phyloP scores from a whole-genome alignment of 345 rosid species.

The Eucalyptus decipiens region DNA sequence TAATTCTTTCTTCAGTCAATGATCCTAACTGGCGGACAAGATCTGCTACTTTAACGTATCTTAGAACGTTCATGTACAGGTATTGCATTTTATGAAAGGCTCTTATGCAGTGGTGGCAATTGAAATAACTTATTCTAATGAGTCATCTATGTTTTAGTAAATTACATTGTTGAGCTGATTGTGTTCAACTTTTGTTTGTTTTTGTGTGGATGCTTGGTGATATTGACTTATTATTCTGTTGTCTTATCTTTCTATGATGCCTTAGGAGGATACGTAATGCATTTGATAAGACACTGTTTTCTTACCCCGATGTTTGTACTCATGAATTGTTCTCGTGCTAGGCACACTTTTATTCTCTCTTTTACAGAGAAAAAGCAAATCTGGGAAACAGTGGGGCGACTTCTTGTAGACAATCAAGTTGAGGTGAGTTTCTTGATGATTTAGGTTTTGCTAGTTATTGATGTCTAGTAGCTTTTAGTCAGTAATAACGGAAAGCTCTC shows the following conservation, averaged over 20 bases:
- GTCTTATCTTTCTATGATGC: background rate
- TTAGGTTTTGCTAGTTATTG: background rate
- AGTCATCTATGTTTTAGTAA: background rate
- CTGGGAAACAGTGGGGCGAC: slow-evolving; percentile 74
- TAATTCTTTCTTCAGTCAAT: slow-evolving; percentile 59
- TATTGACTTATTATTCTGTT: background rate
- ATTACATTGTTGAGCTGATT: background rate
- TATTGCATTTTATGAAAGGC: slow-evolving; percentile 7
- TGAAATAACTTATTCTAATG: background rate
- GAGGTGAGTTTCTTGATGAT: slow-evolving; percentile 51
- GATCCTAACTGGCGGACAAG: slow-evolving; percentile 97
- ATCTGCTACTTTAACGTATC: slow-evolving; percentile 86
- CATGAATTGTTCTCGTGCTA: slow-evolving; percentile 1
- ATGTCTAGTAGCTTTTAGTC: background rate
- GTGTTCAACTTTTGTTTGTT: background rate
- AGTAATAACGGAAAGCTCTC: background rate
- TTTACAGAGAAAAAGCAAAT: slow-evolving; percentile 57
- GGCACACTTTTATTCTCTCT: slow-evolving; percentile 86
- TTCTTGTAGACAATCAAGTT: slow-evolving; percentile 89
- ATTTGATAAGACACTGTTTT: background rate
- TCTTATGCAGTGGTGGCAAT: background rate
- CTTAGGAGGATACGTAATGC: background rate
- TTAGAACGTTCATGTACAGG: slow-evolving; percentile 96
- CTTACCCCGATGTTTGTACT: background rate
- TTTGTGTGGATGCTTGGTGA: background rate